Percentiles rank a stretch among this genome's conserved stretches.
Evolutionary conservation across 106 monocot species (phyloP).

Genomic region (Acorus calamus): DNA sequence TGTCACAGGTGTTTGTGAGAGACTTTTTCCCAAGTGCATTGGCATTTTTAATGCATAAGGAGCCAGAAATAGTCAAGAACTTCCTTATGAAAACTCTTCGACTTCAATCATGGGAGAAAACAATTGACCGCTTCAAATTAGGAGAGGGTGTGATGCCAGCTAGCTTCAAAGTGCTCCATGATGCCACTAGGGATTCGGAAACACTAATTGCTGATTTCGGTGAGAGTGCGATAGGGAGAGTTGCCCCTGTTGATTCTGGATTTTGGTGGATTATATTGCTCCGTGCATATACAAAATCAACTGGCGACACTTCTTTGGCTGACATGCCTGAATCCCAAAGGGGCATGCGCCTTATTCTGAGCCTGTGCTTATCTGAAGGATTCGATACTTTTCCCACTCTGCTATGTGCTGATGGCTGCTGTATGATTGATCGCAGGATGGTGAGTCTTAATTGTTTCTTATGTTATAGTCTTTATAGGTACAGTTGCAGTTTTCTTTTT

Average conservation of each 20-base stretch:
- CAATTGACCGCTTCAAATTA: conserved; percentile 32
- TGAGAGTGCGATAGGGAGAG: conserved; percentile 46
- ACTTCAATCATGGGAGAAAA: conserved; percentile 42
- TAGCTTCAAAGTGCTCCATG: conserved; percentile 43
- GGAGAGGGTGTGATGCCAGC: conserved; percentile 51
- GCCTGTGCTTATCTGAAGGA: conserved; percentile 38
- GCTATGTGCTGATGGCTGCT: conserved; percentile 47
- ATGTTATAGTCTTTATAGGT: not conserved
- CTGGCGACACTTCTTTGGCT: conserved; percentile 29
- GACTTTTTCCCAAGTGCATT: conserved; percentile 47
- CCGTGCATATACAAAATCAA: conserved; percentile 37
- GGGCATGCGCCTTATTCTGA: conserved; percentile 35
- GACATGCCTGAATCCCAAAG: conserved; percentile 39
- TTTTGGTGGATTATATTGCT: conserved; percentile 60
- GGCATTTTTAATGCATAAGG: conserved; percentile 45
- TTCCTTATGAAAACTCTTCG: conserved; percentile 39
- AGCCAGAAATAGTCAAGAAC: conserved; percentile 45
- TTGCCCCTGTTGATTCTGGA: conserved; percentile 53
- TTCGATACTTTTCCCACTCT: conserved; percentile 49
- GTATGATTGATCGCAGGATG: conserved; percentile 53
- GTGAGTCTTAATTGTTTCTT: conserved; percentile 4
- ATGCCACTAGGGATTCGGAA: conserved; percentile 14
- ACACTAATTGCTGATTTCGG: conserved; percentile 46
- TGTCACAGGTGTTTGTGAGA: conserved; percentile 37
- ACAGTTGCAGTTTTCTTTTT: no score